Evolutionary conservation across 1,284 basidiomycete genomes (phyloP).

Genomic region (Lignosus rhinocerotis): DNA sequence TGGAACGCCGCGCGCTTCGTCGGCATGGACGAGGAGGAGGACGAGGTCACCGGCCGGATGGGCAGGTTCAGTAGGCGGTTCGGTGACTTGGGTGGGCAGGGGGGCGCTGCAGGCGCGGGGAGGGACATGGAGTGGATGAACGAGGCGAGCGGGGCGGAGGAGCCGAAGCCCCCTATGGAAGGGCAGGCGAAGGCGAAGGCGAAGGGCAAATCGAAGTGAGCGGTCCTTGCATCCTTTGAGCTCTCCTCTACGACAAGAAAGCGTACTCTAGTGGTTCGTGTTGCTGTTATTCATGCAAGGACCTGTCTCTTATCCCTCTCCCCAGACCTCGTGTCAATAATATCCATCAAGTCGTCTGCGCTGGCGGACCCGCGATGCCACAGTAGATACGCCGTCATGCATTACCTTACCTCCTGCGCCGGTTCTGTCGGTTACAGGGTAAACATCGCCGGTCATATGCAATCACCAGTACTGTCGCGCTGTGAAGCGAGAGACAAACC

Average conservation of each 20-base stretch:
- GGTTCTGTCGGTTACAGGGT: too few relatives aligned
- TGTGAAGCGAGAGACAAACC: too few relatives aligned
- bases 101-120: background rate
- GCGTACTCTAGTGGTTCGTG: background rate
- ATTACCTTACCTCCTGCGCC: too few relatives aligned
- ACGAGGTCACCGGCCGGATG: too few relatives aligned
- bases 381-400: too few relatives aligned
- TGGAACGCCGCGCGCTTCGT: conserved; percentile 61
- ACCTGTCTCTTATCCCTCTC: background rate
- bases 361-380: background rate
- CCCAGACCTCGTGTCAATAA: background rate
- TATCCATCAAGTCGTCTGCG: background rate
- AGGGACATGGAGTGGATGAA: conserved; percentile 44
- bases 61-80: conserved; percentile 74
- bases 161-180: background rate
- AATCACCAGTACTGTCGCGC: too few relatives aligned
- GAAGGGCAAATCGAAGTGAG: conserved; percentile 4
- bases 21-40: conserved; percentile 58
- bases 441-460: too few relatives aligned
- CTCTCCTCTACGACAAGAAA: background rate
- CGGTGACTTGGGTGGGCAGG: conserved; percentile 52
- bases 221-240: background rate
- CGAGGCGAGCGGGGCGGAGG: conserved; percentile 16
- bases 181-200: background rate
- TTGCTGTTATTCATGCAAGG: background rate